Percentiles rank a stretch among this genome's conserved stretches.
These are phyloP conservation scores for Plicaturopsis crispa DNA, from an alignment of 768 basidiomycete species.

Conservation along the genomic window DNA sequence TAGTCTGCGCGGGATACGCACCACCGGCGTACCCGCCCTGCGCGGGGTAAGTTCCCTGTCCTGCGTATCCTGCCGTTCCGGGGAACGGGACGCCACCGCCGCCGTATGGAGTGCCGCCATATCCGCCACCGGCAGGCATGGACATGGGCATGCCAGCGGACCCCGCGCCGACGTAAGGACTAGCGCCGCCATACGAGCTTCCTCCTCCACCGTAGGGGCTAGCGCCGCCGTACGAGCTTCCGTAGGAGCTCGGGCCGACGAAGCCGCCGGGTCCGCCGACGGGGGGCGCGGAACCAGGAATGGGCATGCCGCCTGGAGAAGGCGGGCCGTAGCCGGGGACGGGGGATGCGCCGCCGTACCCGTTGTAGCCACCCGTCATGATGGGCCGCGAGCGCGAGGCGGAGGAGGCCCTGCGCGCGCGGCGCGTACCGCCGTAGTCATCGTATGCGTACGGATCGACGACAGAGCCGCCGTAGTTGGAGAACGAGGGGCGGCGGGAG, in stretches of 20 bases:
- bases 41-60: too few species aligned
- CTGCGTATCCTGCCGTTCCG: too few species aligned
- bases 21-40: too few species aligned
- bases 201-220: constrained; percentile 11
- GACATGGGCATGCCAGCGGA: constrained; percentile 17
- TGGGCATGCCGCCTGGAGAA: constrained; percentile 3
- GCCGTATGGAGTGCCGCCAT: too few species aligned
- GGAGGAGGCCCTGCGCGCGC: constrained; percentile 26
- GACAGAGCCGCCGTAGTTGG: constrained; percentile 15
- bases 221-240: constrained; percentile 3
- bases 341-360: constrained; percentile 11
- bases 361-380: neutral
- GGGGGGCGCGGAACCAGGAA: constrained; percentile 4
- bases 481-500: constrained; percentile 13
- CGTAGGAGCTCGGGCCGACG: constrained; percentile 3
- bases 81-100: too few species aligned
- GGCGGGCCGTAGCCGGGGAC: constrained; percentile 5
- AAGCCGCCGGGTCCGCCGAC: constrained; percentile 5
- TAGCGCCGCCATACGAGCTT: constrained; percentile 15
- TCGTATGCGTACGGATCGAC: constrained; percentile 35
- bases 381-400: constrained; percentile 29
- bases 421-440: constrained; percentile 13
- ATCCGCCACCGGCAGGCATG: constrained; percentile 7
- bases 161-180: constrained; percentile 13
- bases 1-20: too few species aligned